Evolutionary conservation across 148 eudicot genomes (phyloP).

Genomic region (Chenopodium album): DNA sequence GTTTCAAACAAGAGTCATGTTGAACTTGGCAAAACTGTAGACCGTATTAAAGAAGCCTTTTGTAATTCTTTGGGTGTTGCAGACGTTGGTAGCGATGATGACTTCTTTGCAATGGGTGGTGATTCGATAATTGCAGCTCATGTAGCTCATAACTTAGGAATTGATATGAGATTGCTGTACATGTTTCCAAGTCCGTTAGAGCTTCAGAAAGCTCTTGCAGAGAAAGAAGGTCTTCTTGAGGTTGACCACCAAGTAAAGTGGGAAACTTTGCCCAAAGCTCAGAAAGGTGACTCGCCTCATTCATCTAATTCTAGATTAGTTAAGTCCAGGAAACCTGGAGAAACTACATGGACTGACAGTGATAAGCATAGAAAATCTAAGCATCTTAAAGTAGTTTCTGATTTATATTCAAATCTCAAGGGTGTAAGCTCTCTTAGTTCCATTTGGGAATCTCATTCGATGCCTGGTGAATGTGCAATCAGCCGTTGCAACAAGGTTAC

Average conservation of each 20-base stretch:
- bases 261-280: slow-evolving; percentile 30
- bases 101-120: slow-evolving; percentile 84
- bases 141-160: slow-evolving; percentile 67
- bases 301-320: slow-evolving; percentile 24
- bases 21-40: slow-evolving; percentile 37
- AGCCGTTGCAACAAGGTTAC: slow-evolving; percentile 62
- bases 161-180: slow-evolving; percentile 76
- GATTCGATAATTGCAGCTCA: slow-evolving; percentile 83
- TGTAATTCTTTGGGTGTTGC: slow-evolving; percentile 59
- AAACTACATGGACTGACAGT: slow-evolving; percentile 22
- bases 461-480: slow-evolving; percentile 37
- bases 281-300: slow-evolving; percentile 23
- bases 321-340: slow-evolving; percentile 34
- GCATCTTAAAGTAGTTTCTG: slow-evolving; percentile 43
- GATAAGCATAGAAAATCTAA: slow-evolving; percentile 32
- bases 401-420: slow-evolving; percentile 22
- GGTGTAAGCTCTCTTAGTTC: slow-evolving; percentile 29
- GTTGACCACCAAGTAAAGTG: slow-evolving; percentile 26
- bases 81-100: slow-evolving; percentile 54
- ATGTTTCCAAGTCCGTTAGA: slow-evolving; percentile 64
- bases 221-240: slow-evolving; percentile 34
- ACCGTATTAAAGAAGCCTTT: slow-evolving; percentile 65
- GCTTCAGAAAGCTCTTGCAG: slow-evolving; percentile 55
- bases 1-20: slow-evolving; percentile 21
- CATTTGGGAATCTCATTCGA: slow-evolving; percentile 37